A percentile compares a stretch with the other conserved stretches of the same genome.
phyloP scores from a whole-genome alignment of 108 stramenopile genomes.

The Parietichytrium sp. region DNA sequence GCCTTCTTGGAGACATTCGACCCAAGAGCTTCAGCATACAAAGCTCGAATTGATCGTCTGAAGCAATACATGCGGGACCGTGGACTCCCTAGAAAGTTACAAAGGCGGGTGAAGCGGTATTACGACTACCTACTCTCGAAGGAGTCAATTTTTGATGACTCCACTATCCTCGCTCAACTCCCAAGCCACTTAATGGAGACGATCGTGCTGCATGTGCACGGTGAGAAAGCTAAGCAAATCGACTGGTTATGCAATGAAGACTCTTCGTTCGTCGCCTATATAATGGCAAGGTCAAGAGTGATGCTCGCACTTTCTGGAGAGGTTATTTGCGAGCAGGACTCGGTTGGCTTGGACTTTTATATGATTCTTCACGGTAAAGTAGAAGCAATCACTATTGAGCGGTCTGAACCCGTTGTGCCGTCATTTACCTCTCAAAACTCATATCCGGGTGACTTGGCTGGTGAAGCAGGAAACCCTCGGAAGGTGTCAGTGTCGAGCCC shows the following conservation, averaged over 20 bases:
- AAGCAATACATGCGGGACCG: conserved; percentile 56
- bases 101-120: conserved; percentile 43
- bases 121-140: conserved; percentile 42
- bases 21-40: conserved; percentile 30
- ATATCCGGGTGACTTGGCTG: background rate
- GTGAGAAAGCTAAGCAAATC: background rate
- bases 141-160: conserved; percentile 32
- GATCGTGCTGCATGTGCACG: background rate
- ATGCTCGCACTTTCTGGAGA: background rate
- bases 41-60: conserved; percentile 45
- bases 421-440: background rate
- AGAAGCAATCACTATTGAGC: conserved; percentile 13
- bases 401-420: no score
- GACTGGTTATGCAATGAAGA: background rate
- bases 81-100: conserved; percentile 38
- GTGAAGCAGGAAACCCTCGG: background rate
- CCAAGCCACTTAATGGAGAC: background rate
- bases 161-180: background rate
- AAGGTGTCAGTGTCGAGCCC: no score
- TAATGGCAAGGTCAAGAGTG: background rate
- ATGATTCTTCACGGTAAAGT: conserved; percentile 5
- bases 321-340: conserved; percentile 1
- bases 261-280: background rate
- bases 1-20: conserved; percentile 45
- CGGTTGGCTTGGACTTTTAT: background rate